phyloP scores from a whole-genome alignment of 441 rosid species.

The Erodium moschatum region DNA sequence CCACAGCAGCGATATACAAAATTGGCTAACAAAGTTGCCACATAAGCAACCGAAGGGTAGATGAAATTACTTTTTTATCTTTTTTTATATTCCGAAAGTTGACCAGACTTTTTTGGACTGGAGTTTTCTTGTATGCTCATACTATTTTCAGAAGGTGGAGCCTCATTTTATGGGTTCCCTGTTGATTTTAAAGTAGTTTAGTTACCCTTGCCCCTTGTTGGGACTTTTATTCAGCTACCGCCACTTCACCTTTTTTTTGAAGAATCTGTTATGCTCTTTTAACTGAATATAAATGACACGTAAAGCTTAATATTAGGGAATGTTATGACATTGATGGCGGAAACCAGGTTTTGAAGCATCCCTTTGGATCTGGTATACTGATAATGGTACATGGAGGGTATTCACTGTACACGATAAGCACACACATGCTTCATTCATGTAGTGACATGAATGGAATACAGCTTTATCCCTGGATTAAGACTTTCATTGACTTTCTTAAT shows the following conservation, averaged over 20 bases:
- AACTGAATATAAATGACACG: neutral
- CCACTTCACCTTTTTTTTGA: neutral
- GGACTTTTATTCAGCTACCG: neutral
- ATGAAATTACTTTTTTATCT: too few species aligned
- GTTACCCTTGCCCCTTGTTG: neutral
- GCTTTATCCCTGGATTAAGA: neutral
- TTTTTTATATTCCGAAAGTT: too few species aligned
- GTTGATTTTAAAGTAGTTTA: neutral
- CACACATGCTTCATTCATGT: neutral
- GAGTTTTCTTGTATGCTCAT: neutral
- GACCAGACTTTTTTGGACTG: neutral
- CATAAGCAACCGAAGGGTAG: too few species aligned
- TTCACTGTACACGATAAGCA: neutral
- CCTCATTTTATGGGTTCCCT: neutral
- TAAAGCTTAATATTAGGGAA: neutral
- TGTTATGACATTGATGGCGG: neutral
- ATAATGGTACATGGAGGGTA: neutral
- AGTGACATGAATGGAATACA: neutral
- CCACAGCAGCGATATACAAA: too few species aligned
- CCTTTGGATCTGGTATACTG: neutral
- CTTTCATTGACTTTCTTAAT: neutral
- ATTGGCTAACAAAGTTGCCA: too few species aligned
- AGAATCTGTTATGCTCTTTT: slow-evolving; percentile 1
- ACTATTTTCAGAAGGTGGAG: neutral
- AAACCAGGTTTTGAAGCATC: neutral